Conservation (phyloP, 768 basidiomycete genomes). For the Galerina marginata region DNA sequence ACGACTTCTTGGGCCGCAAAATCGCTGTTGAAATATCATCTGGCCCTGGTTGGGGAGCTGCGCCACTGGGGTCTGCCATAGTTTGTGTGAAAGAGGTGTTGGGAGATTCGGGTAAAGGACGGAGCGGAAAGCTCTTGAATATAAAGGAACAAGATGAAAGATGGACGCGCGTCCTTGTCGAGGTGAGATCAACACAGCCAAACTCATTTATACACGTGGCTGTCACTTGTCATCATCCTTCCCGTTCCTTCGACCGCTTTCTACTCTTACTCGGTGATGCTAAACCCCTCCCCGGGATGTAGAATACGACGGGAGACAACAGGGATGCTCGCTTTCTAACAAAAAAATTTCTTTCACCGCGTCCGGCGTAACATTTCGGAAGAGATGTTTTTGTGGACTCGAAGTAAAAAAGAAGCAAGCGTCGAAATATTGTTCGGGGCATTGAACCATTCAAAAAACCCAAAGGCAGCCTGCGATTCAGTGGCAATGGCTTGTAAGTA, state of each 20-base stretch:
- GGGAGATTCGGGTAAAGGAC: slow-evolving; percentile 25
- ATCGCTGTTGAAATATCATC: slow-evolving; percentile 96
- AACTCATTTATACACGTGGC: slow-evolving; percentile 39
- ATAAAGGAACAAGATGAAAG: slow-evolving; percentile 27
- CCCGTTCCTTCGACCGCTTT: slow-evolving; percentile 41
- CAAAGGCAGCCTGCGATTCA: neutral
- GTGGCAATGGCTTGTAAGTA: neutral
- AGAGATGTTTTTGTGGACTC: too few species aligned
- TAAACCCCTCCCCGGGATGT: neutral
- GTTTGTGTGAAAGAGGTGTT: slow-evolving; percentile 22
- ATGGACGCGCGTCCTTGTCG: slow-evolving; percentile 47
- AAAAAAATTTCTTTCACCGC: too few species aligned
- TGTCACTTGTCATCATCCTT: slow-evolving; percentile 27
- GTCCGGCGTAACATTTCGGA: too few species aligned
- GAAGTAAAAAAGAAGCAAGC: too few species aligned
- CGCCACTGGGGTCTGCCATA: slow-evolving; percentile 86
- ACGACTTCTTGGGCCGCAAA: slow-evolving; percentile 98
- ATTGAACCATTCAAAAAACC: too few species aligned
- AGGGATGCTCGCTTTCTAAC: too few species aligned
- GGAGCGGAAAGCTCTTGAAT: slow-evolving; percentile 32
- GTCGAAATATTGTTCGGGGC: too few species aligned
- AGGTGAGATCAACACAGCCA: slow-evolving; percentile 36
- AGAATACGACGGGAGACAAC: too few species aligned
- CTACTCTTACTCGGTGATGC: slow-evolving; percentile 18
- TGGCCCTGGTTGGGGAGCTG: slow-evolving; percentile 80